These are phyloP conservation scores for Zygoascus bituminiphila DNA, from an alignment of 805 yeast genomes.

Conservation along the genomic window DNA sequence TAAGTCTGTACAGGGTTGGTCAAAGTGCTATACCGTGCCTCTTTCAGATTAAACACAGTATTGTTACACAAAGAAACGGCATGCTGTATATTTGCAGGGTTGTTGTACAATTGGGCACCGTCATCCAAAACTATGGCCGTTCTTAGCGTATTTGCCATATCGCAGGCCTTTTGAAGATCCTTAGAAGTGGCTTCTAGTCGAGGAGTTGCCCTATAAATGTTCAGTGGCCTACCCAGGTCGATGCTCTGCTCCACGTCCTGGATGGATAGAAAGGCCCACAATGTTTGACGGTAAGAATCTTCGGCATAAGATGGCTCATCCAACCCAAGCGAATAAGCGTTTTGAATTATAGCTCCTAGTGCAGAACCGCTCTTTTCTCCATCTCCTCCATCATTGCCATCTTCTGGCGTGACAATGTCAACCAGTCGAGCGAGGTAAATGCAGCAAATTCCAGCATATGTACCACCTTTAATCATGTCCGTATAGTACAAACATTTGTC, in stretches of 20 bases:
- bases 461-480: neutral
- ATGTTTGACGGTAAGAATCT: neutral
- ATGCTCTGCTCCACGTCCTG: neutral
- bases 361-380: neutral
- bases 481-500: neutral
- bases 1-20: neutral
- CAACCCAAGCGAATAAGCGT: neutral
- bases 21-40: neutral
- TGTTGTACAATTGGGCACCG: neutral
- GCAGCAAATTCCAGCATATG: neutral
- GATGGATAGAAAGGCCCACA: neutral
- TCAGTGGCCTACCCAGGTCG: neutral
- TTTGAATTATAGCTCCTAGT: neutral
- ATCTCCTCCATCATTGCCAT: neutral
- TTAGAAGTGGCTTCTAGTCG: neutral
- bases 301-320: neutral
- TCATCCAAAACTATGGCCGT: neutral
- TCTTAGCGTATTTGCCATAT: neutral
- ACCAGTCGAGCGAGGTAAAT: neutral
- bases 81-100: neutral
- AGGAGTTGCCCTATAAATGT: neutral
- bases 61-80: neutral
- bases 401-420: neutral
- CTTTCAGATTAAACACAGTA: neutral
- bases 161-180: neutral